Base-by-base conservation (phyloP, 2,329 filamentous ascomycete species). In the Juglanconis sp. region DNA sequence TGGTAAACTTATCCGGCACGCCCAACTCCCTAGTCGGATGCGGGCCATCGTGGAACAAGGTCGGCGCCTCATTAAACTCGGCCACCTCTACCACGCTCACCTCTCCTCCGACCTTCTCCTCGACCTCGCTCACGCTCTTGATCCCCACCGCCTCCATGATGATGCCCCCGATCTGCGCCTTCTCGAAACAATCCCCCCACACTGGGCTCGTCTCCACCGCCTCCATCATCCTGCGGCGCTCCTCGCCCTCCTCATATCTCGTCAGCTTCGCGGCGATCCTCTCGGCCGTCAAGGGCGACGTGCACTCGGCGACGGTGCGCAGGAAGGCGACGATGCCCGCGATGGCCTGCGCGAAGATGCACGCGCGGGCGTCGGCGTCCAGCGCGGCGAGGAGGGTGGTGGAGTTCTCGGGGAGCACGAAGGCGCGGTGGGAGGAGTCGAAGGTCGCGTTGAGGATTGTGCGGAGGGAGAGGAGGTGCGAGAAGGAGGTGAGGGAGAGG, bases 1-100 rank as follows among this genome's bases (percentile, higher is more conserved):
- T 74, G 10, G 68, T 71, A 57, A 76, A 74, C 0, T 73, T 73
- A 66, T 73, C 71, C 1, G 73, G 73, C 59, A 73, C 48, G 1
- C 74, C 74, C 66, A 75, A 74, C 42, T 73, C 73, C 60, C 71
- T 68, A 50, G 70, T 69, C 11, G 68, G 68, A 38, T 59, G 62
- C 38, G 72, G 65, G 61, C 54, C 58, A 31, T 71, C 68, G 35
- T 68, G 69, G 5, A 68, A 68, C 56, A 67, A 69, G 49, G 68
- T 67, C 47, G 63, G 31, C 46, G 56, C 49, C 13, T 66, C 64
- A 24, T 66, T 57, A 13, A 65, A 58, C 31, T 65, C 66, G 17
- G 66, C 50, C 24, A 63, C 54, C 10, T 46, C 50, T n/a, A 51
- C 36, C 30, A 51, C 54, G 1, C 42, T 44, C 6, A 59, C 57